Conservation (phyloP, 2,329 filamentous ascomycete genomes). For the Chrysoporthe austroafricana region DNA sequence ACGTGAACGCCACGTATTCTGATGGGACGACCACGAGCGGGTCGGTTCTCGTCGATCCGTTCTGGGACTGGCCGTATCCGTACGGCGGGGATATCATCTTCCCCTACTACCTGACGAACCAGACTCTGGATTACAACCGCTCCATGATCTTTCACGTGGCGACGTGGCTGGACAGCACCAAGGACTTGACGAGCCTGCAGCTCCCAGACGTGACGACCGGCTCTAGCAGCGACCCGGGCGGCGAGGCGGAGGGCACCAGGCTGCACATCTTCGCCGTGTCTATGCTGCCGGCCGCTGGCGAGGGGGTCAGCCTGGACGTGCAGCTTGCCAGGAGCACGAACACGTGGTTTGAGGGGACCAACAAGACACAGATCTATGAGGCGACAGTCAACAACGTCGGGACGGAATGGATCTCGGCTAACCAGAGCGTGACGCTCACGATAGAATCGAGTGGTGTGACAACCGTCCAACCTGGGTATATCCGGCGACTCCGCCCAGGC, state of each 20-base stretch:
- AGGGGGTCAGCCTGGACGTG: constrained; percentile 11
- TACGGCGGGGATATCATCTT: constrained; percentile 31
- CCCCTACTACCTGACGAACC: constrained; percentile 30
- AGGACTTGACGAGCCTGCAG: constrained; percentile 28
- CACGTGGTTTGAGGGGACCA: constrained; percentile 26
- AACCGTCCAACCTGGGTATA: constrained; percentile 25
- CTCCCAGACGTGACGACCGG: constrained; percentile 24
- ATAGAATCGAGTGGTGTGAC: constrained; percentile 22
- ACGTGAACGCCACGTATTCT: constrained; percentile 28
- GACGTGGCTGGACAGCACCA: constrained; percentile 29
- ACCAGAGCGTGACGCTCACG: constrained; percentile 24
- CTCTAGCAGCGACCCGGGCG: constrained; percentile 18
- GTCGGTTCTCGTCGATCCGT: constrained; percentile 28
- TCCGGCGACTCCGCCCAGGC: constrained; percentile 26
- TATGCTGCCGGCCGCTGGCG: constrained; percentile 6
- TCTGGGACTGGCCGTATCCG: constrained; percentile 31
- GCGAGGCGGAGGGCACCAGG: constrained; percentile 14
- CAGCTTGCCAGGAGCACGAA: constrained; percentile 27
- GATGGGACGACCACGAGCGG: constrained; percentile 23
- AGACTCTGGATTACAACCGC: constrained; percentile 29
- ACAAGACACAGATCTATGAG: constrained; percentile 27
- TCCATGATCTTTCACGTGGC: constrained; percentile 31
- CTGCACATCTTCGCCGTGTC: constrained; percentile 27
- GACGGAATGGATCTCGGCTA: constrained; percentile 22
- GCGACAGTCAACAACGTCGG: constrained; percentile 27